Conservation (phyloP, 2,329 filamentous ascomycete genomes). For the Fusarium sp. region DNA sequence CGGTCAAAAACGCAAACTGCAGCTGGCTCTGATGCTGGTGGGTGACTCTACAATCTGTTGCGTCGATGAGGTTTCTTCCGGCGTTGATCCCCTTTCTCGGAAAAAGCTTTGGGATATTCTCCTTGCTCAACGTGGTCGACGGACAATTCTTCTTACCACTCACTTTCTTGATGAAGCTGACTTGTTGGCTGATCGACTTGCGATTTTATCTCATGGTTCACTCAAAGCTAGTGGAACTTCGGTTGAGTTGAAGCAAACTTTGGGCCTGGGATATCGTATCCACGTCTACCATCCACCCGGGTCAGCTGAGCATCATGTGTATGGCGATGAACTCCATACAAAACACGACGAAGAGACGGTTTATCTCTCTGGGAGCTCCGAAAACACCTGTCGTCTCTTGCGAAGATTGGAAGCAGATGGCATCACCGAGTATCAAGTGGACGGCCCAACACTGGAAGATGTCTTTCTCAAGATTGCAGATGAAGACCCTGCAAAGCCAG, state of each 20-base stretch:
- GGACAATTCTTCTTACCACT: slow-evolving; percentile 85
- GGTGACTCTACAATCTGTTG: slow-evolving; percentile 70
- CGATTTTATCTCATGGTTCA: slow-evolving; percentile 13
- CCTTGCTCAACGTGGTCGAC: slow-evolving; percentile 78
- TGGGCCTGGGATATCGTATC: slow-evolving; percentile 6
- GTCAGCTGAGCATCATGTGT: not conserved
- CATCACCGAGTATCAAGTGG: not conserved
- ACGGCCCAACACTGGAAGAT: slow-evolving; percentile 22
- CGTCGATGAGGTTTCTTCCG: slow-evolving; percentile 74
- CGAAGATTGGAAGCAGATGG: not conserved
- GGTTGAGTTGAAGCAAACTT: slow-evolving; percentile 9
- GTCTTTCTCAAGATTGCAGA: slow-evolving; percentile 22
- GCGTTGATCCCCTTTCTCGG: slow-evolving; percentile 83
- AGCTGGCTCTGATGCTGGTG: slow-evolving; percentile 89
- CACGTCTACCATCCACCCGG: slow-evolving; percentile 1
- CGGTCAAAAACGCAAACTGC: slow-evolving; percentile 87
- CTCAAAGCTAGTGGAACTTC: slow-evolving; percentile 15
- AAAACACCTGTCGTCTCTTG: slow-evolving; percentile 5
- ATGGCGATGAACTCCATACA: not conserved
- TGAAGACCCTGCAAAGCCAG: not conserved
- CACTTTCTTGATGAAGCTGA: slow-evolving; percentile 92
- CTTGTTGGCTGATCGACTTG: slow-evolving; percentile 76
- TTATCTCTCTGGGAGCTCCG: slow-evolving; percentile 1
- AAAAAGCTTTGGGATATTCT: slow-evolving; percentile 91
- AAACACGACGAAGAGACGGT: slow-evolving; percentile 6